Evolutionary conservation across 495 filamentous ascomycete genomes (phyloP).

Genomic region (Tuber calosporum): DNA sequence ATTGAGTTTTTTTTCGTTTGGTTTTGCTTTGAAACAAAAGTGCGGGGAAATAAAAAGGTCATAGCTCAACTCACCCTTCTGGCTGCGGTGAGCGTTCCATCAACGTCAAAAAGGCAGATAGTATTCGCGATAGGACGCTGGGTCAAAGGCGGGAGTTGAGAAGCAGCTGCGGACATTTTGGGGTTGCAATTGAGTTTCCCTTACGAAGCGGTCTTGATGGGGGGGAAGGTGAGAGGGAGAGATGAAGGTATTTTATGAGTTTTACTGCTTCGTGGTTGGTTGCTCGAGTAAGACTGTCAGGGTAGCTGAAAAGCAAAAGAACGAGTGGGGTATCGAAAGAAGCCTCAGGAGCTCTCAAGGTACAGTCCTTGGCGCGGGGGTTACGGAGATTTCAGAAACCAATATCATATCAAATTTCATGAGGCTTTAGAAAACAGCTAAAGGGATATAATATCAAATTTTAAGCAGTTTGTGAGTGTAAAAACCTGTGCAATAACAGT

Average conservation of each 20-base stretch:
- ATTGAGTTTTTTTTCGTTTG: background rate
- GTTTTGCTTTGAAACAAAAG: slow-evolving; percentile 1
- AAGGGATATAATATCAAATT: too few species aligned
- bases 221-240: background rate
- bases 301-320: background rate
- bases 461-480: too few species aligned
- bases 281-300: background rate
- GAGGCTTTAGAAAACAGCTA: too few species aligned
- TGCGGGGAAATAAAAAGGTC: slow-evolving; percentile 1
- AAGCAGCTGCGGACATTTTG: slow-evolving; percentile 33
- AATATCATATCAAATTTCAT: too few species aligned
- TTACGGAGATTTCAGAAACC: background rate
- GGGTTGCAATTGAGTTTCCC: slow-evolving; percentile 7
- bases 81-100: slow-evolving; percentile 74
- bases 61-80: slow-evolving; percentile 53
- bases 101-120: slow-evolving; percentile 88
- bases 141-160: slow-evolving; percentile 62
- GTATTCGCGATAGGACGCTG: slow-evolving; percentile 81
- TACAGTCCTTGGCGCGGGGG: background rate
- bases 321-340: background rate
- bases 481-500: too few species aligned
- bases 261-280: background rate
- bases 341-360: background rate
- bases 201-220: background rate
- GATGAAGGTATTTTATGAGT: slow-evolving; percentile 3